phyloP scores from a whole-genome alignment of 208 protist genomes.

The Wallacemonas sp. region DNA sequence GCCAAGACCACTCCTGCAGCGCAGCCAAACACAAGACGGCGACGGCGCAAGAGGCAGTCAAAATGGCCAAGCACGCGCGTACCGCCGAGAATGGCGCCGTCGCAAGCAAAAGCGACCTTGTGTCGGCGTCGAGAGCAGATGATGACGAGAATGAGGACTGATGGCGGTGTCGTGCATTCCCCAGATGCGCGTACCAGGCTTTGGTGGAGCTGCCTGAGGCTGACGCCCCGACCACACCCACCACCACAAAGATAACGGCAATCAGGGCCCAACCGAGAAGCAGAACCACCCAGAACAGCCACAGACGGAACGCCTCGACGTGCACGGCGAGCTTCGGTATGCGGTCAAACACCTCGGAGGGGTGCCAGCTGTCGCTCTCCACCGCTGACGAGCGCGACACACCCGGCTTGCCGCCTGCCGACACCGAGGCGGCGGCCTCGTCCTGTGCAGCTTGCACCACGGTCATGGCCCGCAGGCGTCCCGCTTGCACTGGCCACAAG shows the following conservation, averaged over 20 bases:
- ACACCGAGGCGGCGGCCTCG: conserved; percentile 3
- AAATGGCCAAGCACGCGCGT: conserved; percentile 9
- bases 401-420: no score
- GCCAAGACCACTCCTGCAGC: conserved; percentile 53
- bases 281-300: conserved; percentile 30
- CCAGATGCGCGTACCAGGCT: conserved; percentile 1
- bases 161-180: not conserved
- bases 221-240: conserved; percentile 15
- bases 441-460: not conserved
- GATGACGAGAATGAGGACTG: not conserved
- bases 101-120: not conserved
- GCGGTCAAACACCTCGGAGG: not conserved
- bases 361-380: no score
- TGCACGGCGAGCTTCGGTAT: not conserved
- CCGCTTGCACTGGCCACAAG: conserved; percentile 12
- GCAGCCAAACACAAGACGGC: conserved; percentile 32
- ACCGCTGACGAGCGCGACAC: no score
- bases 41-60: conserved; percentile 24
- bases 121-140: not conserved
- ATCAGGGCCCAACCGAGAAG: conserved; percentile 31
- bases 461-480: not conserved
- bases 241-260: conserved; percentile 22
- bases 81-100: conserved; percentile 5
- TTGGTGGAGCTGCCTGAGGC: conserved; percentile 2
- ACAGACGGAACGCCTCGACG: conserved; percentile 13